Base-by-base conservation (phyloP, 2,329 filamentous ascomycete genomes). In the Exophiala sp. region DNA sequence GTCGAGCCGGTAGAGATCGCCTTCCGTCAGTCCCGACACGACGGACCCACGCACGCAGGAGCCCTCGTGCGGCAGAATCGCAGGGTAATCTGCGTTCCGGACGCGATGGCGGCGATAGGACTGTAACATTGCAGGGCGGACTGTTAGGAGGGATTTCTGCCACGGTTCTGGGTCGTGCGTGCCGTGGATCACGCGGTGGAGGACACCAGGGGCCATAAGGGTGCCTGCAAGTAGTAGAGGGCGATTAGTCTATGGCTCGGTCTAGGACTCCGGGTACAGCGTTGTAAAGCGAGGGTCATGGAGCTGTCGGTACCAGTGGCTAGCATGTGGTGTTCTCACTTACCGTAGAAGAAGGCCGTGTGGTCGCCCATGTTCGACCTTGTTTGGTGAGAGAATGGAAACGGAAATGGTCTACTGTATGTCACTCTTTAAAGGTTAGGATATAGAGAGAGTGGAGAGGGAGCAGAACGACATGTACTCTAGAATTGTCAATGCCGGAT, bases 131-230 rank as follows among this genome's bases (percentile, higher is more conserved):
- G 90, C 90, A 0, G 88, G 86, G 0, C 75, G 75, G 65, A 88
- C 78, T 55, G 80, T 80, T 29, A 91, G 71, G 40, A 79, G 68
- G 10, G 66, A 65, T 51, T 69, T 71, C 63, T 76, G 75, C 56
- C 70, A 75, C 66, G 66, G 74, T 62, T 66, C 77, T 29, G 63
- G 79, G 63, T 55, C 75, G 13, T 70, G 66, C 7, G 70, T 69
- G 58, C 82, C 80, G 69, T 90, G 87, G 67, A 87, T 87, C 37
- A 95, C 89, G 27, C 85, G 85, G 70, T 86, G 85, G 60, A 97
- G 88, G 62, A 97, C 83, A 63, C 85, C 80, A 0, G 85, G 81
- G n/a, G 84, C 86, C 89, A 96, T 96, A 64, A 83, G 68, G 21
- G 79, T 82, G 58, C 76, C 70, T 75, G 43, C 32, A 27, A 54